These are phyloP conservation scores for Calamus simplicifolius DNA, from an alignment of 176 grass and related monocot species.

Conservation along the genomic window DNA sequence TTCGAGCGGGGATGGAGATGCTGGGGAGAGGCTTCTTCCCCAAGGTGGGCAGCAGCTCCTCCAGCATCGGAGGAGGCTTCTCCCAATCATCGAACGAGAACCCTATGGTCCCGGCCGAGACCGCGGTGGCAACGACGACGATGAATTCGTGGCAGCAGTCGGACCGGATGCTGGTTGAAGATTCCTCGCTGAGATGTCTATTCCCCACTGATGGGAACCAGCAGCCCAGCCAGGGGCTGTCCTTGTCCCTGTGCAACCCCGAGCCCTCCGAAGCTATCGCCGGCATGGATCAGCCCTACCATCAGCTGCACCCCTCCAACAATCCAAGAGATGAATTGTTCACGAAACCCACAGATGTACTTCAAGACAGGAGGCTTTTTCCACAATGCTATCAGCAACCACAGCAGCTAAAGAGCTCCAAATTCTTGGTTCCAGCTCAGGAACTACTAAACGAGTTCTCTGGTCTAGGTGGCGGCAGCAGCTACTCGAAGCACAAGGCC, in stretches of 20 bases:
- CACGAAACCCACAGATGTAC: background rate
- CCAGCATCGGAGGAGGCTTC: constrained; percentile 27
- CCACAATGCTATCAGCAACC: background rate
- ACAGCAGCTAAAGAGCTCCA: constrained; percentile 45
- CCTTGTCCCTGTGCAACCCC: constrained; percentile 17
- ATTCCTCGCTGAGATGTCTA: constrained; percentile 10
- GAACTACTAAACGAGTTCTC: constrained; percentile 85
- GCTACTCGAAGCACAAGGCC: constrained; percentile 12
- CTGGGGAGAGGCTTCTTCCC: constrained; percentile 41
- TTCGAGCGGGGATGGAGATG: constrained; percentile 61
- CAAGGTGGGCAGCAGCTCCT: constrained; percentile 10
- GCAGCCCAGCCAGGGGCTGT: background rate
- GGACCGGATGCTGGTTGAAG: constrained; percentile 23
- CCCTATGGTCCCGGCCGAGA: constrained; percentile 20
- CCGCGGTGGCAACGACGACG: constrained; percentile 34
- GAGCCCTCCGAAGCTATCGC: background rate
- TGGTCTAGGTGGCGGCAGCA: constrained; percentile 33
- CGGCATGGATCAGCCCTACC: background rate
- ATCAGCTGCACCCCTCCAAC: background rate
- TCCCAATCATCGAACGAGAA: constrained; percentile 27
- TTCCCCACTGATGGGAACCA: background rate
- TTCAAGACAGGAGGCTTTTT: background rate
- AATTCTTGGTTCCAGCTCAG: constrained; percentile 60
- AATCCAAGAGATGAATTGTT: background rate
- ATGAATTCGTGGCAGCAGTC: constrained; percentile 37